Conservation (phyloP, 1,284 basidiomycete species). For the Inonotus hispidus region DNA sequence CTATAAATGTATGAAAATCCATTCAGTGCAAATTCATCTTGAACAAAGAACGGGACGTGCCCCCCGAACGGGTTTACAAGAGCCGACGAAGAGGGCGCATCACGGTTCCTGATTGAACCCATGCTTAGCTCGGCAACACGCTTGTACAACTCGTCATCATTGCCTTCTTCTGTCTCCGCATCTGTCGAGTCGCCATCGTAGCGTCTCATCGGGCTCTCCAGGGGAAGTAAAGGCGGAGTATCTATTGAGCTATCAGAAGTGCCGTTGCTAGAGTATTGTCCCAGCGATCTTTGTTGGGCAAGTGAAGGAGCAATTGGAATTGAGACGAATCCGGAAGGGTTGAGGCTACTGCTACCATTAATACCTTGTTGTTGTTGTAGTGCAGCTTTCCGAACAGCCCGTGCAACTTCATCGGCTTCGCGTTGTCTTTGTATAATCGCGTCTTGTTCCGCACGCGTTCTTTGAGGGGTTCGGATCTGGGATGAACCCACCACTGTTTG, state of each 20-base stretch:
- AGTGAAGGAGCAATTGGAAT: constrained; percentile 13
- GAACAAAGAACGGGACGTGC: neutral
- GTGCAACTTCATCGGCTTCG: constrained; percentile 35
- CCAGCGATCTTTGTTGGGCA: constrained; percentile 18
- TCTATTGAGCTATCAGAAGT: constrained; percentile 21
- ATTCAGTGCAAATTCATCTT: constrained; percentile 7
- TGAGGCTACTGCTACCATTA: neutral
- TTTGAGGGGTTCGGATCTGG: constrained; percentile 25
- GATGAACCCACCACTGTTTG: constrained; percentile 5
- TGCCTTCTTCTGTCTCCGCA: constrained; percentile 32
- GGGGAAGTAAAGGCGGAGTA: constrained; percentile 31
- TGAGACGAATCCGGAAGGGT: constrained; percentile 17
- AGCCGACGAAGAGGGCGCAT: constrained; percentile 17
- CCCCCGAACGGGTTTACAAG: constrained; percentile 20
- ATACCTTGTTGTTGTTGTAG: neutral
- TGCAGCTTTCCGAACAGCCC: constrained; percentile 26
- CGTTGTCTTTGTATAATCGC: constrained; percentile 43
- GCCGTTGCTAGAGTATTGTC: constrained; percentile 25
- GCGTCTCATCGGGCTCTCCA: constrained; percentile 34
- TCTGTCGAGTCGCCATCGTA: constrained; percentile 43
- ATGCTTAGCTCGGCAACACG: constrained; percentile 17
- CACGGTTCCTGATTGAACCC: neutral
- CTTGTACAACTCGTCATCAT: constrained; percentile 14
- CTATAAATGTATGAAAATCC: constrained; percentile 23
- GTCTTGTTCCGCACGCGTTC: constrained; percentile 36